These are phyloP conservation scores for Neurospora discreta DNA, from an alignment of 495 filamentous ascomycete species.

Conservation along the genomic window DNA sequence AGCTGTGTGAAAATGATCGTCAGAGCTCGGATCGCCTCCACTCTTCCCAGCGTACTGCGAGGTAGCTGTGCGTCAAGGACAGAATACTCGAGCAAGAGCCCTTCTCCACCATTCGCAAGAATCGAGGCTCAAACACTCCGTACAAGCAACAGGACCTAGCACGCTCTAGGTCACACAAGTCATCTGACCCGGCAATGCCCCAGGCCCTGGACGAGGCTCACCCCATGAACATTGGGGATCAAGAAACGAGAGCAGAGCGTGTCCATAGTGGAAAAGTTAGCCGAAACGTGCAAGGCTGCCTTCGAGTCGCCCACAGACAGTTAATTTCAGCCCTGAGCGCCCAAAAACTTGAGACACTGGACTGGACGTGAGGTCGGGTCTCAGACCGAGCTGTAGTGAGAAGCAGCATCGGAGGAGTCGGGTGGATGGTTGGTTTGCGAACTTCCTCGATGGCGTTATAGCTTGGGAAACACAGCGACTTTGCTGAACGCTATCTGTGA, in stretches of 20 bases:
- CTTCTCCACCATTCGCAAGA: background rate
- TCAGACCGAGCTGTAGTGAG: background rate
- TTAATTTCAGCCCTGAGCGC: background rate
- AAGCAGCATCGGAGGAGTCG: background rate
- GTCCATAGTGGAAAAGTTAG: background rate
- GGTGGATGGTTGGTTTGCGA: background rate
- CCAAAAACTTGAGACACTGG: background rate
- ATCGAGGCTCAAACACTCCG: background rate
- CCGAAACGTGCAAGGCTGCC: background rate
- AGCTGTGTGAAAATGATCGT: background rate
- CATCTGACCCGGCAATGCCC: background rate
- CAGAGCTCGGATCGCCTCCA: background rate
- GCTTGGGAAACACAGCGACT: background rate
- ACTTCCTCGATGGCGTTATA: background rate
- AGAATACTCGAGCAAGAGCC: background rate
- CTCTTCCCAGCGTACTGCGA: background rate
- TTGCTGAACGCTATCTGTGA: background rate
- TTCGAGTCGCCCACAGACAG: background rate
- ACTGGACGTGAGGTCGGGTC: background rate
- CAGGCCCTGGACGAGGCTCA: background rate
- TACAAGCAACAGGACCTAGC: background rate
- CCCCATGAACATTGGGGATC: background rate
- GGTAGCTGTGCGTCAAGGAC: background rate
- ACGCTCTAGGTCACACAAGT: background rate
- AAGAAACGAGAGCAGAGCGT: background rate